Conservation (phyloP, 208 protist species). For the Acanthamoeba healyi region DNA sequence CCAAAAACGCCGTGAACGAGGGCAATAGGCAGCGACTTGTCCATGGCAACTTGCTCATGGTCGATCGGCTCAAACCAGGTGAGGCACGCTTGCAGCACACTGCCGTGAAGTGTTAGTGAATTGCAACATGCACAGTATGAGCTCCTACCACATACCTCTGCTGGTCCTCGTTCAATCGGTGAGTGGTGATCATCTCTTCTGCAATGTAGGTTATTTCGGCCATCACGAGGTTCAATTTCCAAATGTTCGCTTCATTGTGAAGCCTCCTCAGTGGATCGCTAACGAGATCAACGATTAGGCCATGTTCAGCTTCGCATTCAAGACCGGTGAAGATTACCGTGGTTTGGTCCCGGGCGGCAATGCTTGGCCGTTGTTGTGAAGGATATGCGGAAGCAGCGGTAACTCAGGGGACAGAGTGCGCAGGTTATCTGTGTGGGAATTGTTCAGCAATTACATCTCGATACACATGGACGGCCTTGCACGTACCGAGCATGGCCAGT, state of each 20-base stretch:
- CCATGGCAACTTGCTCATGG: neutral
- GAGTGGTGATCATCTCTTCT: constrained; percentile 69
- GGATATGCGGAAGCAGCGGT: constrained; percentile 1
- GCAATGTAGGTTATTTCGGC: constrained; percentile 63
- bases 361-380: constrained; percentile 52
- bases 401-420: neutral
- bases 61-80: constrained; percentile 68
- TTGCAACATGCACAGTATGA: too few relatives aligned
- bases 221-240: constrained; percentile 57
- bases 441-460: too few relatives aligned
- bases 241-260: neutral
- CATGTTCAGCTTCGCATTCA: neutral
- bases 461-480: too few relatives aligned
- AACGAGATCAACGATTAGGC: too few relatives aligned
- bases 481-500: constrained; percentile 59
- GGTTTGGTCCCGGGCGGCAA: constrained; percentile 17
- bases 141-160: neutral
- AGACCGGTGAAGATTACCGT: neutral
- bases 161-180: constrained; percentile 69
- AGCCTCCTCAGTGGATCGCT: neutral
- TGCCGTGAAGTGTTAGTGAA: too few relatives aligned
- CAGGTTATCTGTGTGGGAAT: constrained; percentile 51
- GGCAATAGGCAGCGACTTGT: constrained; percentile 32
- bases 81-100: constrained; percentile 65
- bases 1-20: constrained; percentile 91